phyloP scores from a whole-genome alignment of 176 grass and related monocot species.

The Thalia dealbata region DNA sequence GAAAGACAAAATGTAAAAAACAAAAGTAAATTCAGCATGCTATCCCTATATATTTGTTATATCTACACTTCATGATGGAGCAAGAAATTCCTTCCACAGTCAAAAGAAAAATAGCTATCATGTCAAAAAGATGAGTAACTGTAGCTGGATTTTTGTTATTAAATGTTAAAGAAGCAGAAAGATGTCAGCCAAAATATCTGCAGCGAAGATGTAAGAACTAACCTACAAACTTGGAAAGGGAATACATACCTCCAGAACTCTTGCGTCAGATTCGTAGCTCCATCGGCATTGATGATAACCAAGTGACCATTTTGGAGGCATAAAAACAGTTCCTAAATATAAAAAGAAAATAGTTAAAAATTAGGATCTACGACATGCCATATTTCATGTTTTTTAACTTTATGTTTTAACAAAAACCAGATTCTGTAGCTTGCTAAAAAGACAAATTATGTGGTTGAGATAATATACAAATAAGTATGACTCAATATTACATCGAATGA shows the following conservation, averaged over 20 bases:
- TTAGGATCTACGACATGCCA: background rate
- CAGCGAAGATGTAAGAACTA: background rate
- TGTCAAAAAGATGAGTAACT: background rate
- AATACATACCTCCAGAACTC: conserved; percentile 78
- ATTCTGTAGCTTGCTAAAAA: too few species aligned
- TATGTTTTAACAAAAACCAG: too few species aligned
- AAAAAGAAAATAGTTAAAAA: background rate
- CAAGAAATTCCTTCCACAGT: background rate
- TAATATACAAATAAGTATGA: too few species aligned
- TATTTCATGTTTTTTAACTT: too few species aligned
- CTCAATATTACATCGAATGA: too few species aligned
- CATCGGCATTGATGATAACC: conserved; percentile 97
- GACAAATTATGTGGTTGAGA: too few species aligned
- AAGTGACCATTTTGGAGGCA: conserved; percentile 94
- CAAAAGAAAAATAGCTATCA: background rate
- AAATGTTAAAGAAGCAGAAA: background rate
- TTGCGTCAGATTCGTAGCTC: conserved; percentile 81
- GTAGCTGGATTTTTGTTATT: background rate
- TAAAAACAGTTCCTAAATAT: conserved; percentile 63
- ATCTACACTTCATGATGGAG: background rate
- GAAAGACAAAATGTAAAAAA: conserved; percentile 17
- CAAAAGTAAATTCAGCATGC: conserved; percentile 10
- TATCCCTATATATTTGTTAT: background rate
- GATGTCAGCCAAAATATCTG: background rate
- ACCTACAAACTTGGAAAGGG: background rate